Evolutionary conservation across 169 alveolate genomes (phyloP).

Genomic region (Plasmodium malariae): DNA sequence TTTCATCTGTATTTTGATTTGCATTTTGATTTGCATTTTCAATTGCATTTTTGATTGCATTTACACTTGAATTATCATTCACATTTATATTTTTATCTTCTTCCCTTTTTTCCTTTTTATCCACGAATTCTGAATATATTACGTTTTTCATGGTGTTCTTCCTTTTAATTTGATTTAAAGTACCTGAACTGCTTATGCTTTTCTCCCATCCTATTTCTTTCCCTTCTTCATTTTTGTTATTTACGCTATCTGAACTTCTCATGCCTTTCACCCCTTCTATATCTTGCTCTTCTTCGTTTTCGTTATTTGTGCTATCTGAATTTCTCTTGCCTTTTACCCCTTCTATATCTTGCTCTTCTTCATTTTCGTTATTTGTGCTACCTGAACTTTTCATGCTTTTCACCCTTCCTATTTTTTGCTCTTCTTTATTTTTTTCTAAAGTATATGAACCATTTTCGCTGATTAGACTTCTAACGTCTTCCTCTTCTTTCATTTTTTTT

Average conservation of each 20-base stretch:
- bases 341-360: not conserved
- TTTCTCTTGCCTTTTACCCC: not conserved
- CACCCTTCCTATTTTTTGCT: not conserved
- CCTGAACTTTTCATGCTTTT: not conserved
- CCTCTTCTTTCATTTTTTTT: not conserved
- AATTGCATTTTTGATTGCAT: not conserved
- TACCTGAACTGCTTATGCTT: not conserved
- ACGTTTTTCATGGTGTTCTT: not conserved
- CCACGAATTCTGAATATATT: not conserved
- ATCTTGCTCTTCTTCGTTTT: not conserved
- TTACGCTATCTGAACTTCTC: not conserved
- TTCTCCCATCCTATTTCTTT: not conserved
- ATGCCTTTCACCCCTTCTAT: not conserved
- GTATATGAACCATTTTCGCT: not conserved
- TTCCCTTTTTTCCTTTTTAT: conserved; percentile 3
- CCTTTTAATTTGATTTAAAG: not conserved
- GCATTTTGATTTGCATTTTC: not conserved
- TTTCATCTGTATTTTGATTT: not conserved
- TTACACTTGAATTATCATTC: not conserved
- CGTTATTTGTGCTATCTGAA: not conserved
- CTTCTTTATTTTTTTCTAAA: not conserved
- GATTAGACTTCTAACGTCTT: not conserved
- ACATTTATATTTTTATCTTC: not conserved
- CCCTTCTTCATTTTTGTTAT: not conserved
- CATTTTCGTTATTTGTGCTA: not conserved